Evolutionary conservation across 2,329 filamentous ascomycete species (phyloP), one percentile per base, ranked within the genome.

Genomic region (Capronia coronata): DNA sequence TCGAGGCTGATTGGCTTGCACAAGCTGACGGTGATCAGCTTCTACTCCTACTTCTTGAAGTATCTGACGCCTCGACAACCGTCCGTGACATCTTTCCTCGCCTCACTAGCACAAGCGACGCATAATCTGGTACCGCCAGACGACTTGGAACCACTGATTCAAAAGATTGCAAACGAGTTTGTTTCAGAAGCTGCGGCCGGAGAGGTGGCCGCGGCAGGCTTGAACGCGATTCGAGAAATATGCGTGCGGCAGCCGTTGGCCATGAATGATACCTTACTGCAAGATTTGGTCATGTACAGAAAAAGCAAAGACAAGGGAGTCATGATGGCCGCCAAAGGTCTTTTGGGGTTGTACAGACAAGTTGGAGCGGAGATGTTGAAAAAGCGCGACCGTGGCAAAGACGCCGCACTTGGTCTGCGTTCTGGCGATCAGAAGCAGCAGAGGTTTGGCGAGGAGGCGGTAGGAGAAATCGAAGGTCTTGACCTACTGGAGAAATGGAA

Each of bases 291-390:
- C 8, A 86, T 93, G 73, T 97, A 98, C 70, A 81, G 87, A 53
- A 95, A 94, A 74, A 94, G 87, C 65, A 98, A 98, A 66, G 93
- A 98, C 65, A 98, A 97, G 74, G 90, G 91, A 52, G 87, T 93
- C n/a, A 90, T 94, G 79, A 97, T 98, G 93, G 93, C 93, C 6
- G 89, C 91, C 11, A 91, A 93, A 67, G 91, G 93, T 56, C 74
- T 98, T 5, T 74, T 98, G 35, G 88, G 87, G 19, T 75, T 98
- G 4, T 98, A 94, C 72, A 78, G 93, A 59, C 90, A 97, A 64
- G 86, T 95, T 11, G 89, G 85, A 29, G 87, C 93, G 0, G 87
- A 94, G 59, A 79, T 97, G 71, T 73, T 98, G 52, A 85, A 84
- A 68, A 94, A 88, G 75, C 82, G 86, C 63, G 93, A 96, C 65